Conservation (phyloP, 176 grass and related monocot genomes). For the Triticum aestivum region IWGSC_CS_RefSeq_v2.1 NC_057810.1:481221999-481222498, state of each 20-base stretch:
- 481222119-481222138: not conserved
- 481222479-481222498: not conserved
- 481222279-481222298: constrained; percentile 10
- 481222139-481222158: constrained; percentile 15
- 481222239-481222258: not conserved
- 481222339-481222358: not conserved
- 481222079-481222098: not conserved
- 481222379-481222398: not conserved
- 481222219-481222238: constrained; percentile 14
- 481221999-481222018: too few species aligned
- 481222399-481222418: too few species aligned
- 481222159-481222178: not conserved
- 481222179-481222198: not conserved
- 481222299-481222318: not conserved
- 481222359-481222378: not conserved
- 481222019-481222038: not conserved
- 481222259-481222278: not conserved
- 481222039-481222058: not conserved
- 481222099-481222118: not conserved
- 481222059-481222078: not conserved
- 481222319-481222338: not conserved
- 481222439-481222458: not conserved
- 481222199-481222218: not conserved
- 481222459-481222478: not conserved
- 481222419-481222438: not conserved